These are phyloP conservation scores for Closterium sp. DNA, from an alignment of 139 green algal genomes.

Conservation along the genomic window DNA sequence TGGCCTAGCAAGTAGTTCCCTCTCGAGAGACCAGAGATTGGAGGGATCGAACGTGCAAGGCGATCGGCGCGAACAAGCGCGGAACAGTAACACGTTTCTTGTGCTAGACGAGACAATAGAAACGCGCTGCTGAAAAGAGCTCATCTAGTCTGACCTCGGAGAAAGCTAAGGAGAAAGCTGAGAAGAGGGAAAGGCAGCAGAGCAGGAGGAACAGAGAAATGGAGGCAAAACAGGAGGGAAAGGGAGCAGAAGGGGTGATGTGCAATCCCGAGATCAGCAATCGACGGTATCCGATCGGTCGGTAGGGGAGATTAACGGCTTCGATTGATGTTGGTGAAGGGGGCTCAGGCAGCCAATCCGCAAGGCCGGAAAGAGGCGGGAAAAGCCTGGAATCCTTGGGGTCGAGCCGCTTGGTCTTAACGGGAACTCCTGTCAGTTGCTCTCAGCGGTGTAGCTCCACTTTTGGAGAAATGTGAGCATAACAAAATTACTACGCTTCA, in stretches of 20 bases:
- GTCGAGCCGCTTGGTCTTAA: too few species aligned
- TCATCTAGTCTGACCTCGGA: not conserved
- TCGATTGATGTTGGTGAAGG: not conserved
- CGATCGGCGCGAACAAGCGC: not conserved
- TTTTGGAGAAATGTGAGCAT: too few species aligned
- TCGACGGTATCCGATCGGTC: not conserved
- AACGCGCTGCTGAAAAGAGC: not conserved
- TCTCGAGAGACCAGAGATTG: not conserved
- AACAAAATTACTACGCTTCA: too few species aligned
- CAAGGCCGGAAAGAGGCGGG: not conserved
- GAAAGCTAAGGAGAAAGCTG: not conserved
- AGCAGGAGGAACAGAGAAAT: not conserved
- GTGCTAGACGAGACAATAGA: not conserved
- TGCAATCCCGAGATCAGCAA: too few species aligned
- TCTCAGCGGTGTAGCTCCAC: too few species aligned
- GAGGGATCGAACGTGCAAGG: not conserved
- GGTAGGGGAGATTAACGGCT: not conserved
- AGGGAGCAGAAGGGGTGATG: not conserved
- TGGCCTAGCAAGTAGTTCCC: not conserved
- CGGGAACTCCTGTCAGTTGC: too few species aligned
- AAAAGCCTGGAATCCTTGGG: not conserved
- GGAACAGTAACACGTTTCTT: not conserved
- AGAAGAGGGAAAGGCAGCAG: too few species aligned
- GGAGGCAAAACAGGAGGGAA: too few species aligned
- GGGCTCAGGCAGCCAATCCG: not conserved